Evolutionary conservation across 2,329 filamentous ascomycete genomes (phyloP).

Genomic region (Curvularia verruculosa): DNA sequence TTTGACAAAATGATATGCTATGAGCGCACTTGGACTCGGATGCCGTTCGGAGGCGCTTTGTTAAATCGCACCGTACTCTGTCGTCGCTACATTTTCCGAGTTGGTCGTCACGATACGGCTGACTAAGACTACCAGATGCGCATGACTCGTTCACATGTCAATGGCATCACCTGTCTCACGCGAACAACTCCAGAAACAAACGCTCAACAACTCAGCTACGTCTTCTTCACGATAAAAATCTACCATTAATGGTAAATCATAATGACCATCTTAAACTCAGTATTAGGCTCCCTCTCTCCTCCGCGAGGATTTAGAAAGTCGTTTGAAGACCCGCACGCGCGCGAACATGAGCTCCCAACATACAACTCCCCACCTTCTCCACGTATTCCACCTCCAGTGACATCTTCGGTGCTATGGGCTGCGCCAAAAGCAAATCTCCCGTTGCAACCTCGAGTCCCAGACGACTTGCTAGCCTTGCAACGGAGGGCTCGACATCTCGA

Average conservation of each 20-base stretch:
- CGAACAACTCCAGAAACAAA: constrained; percentile 23
- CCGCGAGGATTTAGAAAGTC: constrained; percentile 43
- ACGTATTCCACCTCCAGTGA: constrained; percentile 44
- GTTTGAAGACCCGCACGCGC: constrained; percentile 45
- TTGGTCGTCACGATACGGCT: constrained; percentile 14
- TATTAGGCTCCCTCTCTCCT: constrained; percentile 45
- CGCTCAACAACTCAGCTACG: constrained; percentile 5
- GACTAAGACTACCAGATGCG: constrained; percentile 29
- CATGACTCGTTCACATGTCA: constrained; percentile 43
- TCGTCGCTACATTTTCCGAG: background rate
- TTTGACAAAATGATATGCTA: background rate
- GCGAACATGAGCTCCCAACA: constrained; percentile 43
- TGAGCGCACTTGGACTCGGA: too few relatives aligned
- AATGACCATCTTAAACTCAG: constrained; percentile 47
- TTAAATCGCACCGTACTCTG: background rate
- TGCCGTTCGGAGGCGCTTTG: background rate
- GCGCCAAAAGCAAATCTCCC: constrained; percentile 33
- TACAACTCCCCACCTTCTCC: constrained; percentile 42
- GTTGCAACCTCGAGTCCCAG: constrained; percentile 39
- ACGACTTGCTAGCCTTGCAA: constrained; percentile 57
- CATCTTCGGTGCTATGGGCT: constrained; percentile 43
- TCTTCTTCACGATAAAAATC: background rate
- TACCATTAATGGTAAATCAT: constrained; percentile 4
- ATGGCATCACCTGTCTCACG: constrained; percentile 30
- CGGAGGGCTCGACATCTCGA: constrained; percentile 62